These are phyloP conservation scores for Chrysopogon serrulatus DNA, from an alignment of 176 grass and related monocot species.

Conservation along the genomic window DNA sequence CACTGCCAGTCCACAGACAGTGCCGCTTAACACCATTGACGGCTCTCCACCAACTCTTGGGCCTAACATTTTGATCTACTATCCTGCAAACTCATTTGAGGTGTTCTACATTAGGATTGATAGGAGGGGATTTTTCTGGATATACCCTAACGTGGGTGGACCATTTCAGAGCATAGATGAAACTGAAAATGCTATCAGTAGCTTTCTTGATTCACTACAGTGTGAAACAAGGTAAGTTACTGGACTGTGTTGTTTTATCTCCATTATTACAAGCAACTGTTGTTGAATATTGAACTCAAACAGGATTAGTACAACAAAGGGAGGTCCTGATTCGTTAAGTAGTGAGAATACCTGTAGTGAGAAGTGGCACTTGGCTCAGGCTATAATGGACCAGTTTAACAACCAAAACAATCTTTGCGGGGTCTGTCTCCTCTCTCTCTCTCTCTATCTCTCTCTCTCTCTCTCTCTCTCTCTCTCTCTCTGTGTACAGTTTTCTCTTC, in stretches of 20 bases:
- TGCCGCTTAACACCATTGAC: neutral
- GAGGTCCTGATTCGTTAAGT: neutral
- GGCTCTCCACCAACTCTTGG: neutral
- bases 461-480: neutral
- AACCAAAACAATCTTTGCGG: neutral
- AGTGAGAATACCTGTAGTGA: neutral
- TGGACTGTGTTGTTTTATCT: neutral
- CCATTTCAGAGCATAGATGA: conserved; percentile 6
- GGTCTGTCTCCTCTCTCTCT: neutral
- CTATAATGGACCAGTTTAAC: neutral
- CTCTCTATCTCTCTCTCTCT: neutral
- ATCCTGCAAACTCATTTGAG: neutral
- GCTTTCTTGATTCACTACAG: neutral
- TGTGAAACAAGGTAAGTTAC: neutral
- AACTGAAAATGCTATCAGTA: neutral
- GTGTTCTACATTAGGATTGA: neutral
- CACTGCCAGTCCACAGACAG: neutral
- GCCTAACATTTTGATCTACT: neutral
- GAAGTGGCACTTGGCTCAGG: neutral
- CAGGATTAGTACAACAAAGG: neutral
- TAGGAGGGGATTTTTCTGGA: neutral
- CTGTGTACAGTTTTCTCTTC: no score
- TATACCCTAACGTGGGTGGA: conserved; percentile 1
- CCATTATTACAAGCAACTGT: neutral
- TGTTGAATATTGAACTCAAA: neutral